These are phyloP conservation scores for Solanum hybrid DNA, from an alignment of 305 asterid species.

Conservation along the genomic window DNA sequence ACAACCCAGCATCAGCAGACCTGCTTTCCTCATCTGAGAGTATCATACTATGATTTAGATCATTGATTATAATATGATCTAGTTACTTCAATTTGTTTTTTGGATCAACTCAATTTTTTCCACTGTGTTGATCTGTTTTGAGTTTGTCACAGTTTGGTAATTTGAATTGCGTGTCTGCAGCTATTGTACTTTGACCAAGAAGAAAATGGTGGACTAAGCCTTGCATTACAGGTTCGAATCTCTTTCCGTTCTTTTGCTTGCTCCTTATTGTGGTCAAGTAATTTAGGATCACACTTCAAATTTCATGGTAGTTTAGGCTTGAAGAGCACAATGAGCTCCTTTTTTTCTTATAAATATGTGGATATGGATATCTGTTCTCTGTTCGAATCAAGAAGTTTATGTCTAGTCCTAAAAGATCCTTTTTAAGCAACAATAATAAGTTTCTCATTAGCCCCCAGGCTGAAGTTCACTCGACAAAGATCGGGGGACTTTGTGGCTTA, in stretches of 20 bases:
- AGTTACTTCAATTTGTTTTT: background rate
- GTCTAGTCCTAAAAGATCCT: background rate
- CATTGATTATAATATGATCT: background rate
- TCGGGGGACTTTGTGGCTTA: background rate
- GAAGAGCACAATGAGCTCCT: background rate
- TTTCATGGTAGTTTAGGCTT: background rate
- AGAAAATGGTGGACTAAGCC: constrained; percentile 73
- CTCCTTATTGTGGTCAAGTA: background rate
- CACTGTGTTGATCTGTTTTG: background rate
- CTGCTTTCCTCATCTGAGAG: background rate
- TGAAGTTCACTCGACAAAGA: background rate
- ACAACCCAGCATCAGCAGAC: background rate
- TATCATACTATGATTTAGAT: background rate
- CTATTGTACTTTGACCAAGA: constrained; percentile 79
- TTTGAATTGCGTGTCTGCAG: constrained; percentile 35
- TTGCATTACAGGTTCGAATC: constrained; percentile 64
- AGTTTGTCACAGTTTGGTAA: background rate
- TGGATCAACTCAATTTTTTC: background rate
- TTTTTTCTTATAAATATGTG: background rate
- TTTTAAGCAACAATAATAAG: background rate
- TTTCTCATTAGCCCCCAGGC: background rate
- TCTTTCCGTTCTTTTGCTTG: background rate
- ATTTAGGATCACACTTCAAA: background rate
- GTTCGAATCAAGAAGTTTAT: background rate
- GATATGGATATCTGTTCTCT: background rate